Evolutionary conservation across 73 alveolate species (phyloP).

Genomic region (Paramecium pentaurelia): DNA sequence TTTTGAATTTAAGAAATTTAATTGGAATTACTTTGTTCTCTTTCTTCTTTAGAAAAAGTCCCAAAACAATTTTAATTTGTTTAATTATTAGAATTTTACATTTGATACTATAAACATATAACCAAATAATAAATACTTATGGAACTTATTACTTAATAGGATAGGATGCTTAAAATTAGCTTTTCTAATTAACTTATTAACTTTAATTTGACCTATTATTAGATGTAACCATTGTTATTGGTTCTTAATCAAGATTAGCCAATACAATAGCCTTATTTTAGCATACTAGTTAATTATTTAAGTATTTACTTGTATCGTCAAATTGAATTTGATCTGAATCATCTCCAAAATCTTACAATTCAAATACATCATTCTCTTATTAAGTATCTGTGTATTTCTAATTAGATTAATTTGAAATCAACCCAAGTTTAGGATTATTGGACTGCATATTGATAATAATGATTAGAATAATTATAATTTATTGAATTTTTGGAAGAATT

Average conservation of each 20-base stretch:
- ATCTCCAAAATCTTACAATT: background rate
- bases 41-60: background rate
- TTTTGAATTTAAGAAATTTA: background rate
- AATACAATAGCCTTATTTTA: background rate
- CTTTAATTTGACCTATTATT: background rate
- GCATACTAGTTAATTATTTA: background rate
- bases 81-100: background rate
- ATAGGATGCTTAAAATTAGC: background rate
- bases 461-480: background rate
- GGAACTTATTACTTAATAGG: background rate
- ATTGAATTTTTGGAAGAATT: background rate
- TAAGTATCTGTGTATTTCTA: background rate
- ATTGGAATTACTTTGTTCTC: background rate
- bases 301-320: background rate
- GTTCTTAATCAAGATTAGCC: background rate
- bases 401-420: background rate
- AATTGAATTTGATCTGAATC: background rate
- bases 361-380: background rate
- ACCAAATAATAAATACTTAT: background rate
- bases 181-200: background rate
- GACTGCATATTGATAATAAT: background rate
- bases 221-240: background rate
- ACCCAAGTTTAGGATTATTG: background rate
- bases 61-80: background rate
- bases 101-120: background rate